phyloP scores from a whole-genome alignment of 306 rosid species.

The Citrullus colocynthis region DNA sequence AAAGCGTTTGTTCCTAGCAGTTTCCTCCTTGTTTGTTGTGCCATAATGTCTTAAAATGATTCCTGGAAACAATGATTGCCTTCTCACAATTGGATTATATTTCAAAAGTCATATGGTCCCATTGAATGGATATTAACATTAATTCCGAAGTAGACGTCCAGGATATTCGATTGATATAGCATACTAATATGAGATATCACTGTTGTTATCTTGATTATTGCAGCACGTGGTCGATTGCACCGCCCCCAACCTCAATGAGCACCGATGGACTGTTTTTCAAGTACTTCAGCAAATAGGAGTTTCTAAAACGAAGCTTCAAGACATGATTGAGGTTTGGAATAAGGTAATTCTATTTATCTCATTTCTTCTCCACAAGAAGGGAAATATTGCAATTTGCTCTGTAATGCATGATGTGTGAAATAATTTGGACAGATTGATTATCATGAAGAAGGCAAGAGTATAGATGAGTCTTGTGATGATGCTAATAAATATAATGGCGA shows the following conservation, averaged over 20 bases:
- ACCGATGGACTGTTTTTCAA: constrained; percentile 63
- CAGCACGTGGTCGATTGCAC: constrained; percentile 91
- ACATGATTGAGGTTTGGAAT: constrained; percentile 97
- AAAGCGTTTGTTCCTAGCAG: background rate
- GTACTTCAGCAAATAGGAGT: constrained; percentile 89
- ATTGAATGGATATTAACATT: background rate
- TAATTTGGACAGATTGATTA: constrained; percentile 45
- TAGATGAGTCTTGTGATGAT: constrained; percentile 24
- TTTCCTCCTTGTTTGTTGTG: background rate
- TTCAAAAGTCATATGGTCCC: background rate
- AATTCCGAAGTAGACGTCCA: background rate
- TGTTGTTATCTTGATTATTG: constrained; percentile 13
- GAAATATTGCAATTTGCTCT: background rate
- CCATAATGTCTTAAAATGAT: background rate
- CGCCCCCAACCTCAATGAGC: constrained; percentile 93
- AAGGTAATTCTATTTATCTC: constrained; percentile 37
- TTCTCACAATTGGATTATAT: background rate
- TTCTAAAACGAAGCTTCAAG: constrained; percentile 57
- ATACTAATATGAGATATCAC: background rate
- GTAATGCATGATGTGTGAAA: background rate
- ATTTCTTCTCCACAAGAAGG: background rate
- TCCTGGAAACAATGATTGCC: background rate
- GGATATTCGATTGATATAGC: background rate
- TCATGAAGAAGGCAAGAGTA: constrained; percentile 33
- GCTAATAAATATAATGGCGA: constrained; percentile 1